phyloP scores from a whole-genome alignment of 2,329 filamentous ascomycete genomes.

The Cytospora mali region DNA sequence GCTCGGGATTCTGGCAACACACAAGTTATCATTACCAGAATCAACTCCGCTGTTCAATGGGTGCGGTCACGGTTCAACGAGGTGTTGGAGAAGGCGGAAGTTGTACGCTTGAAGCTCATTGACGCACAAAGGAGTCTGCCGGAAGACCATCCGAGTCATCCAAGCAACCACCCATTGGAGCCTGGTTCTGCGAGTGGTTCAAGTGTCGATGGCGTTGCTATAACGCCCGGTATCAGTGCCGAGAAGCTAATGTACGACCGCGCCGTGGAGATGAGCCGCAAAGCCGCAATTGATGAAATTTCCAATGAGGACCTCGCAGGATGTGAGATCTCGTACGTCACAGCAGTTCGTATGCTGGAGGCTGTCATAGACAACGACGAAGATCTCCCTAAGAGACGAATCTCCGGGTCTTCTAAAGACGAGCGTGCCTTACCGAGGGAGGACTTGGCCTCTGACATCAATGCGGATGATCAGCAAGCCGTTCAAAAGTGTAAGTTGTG shows the following conservation, averaged over 20 bases:
- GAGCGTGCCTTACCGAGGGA: conserved; percentile 48
- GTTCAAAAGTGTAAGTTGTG: conserved; percentile 69
- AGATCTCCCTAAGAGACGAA: conserved; percentile 46
- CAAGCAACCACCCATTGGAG: conserved; percentile 70
- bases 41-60: conserved; percentile 96
- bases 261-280: conserved; percentile 93
- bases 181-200: conserved; percentile 61
- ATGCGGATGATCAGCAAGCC: conserved; percentile 71
- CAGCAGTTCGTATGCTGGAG: conserved; percentile 92
- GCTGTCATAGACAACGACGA: conserved; percentile 88
- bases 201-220: conserved; percentile 75
- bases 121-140: conserved; percentile 86
- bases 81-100: conserved; percentile 91
- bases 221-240: conserved; percentile 88
- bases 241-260: conserved; percentile 99
- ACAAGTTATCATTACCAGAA: conserved; percentile 64
- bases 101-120: conserved; percentile 84
- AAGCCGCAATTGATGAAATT: conserved; percentile 93
- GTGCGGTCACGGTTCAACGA: conserved; percentile 93
- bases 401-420: conserved; percentile 45
- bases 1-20: conserved; percentile 45
- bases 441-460: conserved; percentile 50
- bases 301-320: conserved; percentile 84
- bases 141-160: conserved; percentile 82
- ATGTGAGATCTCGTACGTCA: conserved; percentile 91